phyloP scores from a whole-genome alignment of 176 grass and related monocot species.

The Triticum monococcum region DNA sequence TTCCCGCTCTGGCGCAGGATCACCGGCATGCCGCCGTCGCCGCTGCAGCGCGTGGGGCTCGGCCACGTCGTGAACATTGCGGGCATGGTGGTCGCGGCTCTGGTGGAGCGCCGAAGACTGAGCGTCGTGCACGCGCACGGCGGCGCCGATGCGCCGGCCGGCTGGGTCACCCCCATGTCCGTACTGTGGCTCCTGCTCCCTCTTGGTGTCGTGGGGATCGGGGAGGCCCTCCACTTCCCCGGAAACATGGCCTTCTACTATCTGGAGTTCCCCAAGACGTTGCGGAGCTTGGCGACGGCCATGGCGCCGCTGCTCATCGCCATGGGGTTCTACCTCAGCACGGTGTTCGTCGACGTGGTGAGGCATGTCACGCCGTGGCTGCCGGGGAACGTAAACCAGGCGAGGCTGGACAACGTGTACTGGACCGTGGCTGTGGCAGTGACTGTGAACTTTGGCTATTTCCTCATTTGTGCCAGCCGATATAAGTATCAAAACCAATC shows the following conservation, averaged over 20 bases:
- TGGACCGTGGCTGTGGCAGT: conserved; percentile 29
- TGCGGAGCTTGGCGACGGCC: conserved; percentile 45
- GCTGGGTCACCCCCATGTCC: conserved; percentile 49
- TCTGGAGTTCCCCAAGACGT: conserved; percentile 48
- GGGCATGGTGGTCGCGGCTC: conserved; percentile 26
- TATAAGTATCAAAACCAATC: conserved; percentile 37
- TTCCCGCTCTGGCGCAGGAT: conserved; percentile 40
- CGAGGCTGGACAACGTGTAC: conserved; percentile 53
- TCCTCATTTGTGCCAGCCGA: conserved; percentile 35
- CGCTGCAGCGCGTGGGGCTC: conserved; percentile 47
- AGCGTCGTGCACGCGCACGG: conserved; percentile 21
- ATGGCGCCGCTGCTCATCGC: conserved; percentile 40
- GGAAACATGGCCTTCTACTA: conserved; percentile 53
- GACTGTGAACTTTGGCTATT: conserved; percentile 51
- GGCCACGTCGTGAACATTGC: conserved; percentile 43
- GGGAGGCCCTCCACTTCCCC: conserved; percentile 40
- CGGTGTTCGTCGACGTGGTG: conserved; percentile 33
- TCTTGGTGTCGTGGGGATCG: conserved; percentile 31
- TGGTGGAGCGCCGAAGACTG: conserved; percentile 38
- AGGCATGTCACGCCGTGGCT: conserved; percentile 39
- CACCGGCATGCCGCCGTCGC: background rate
- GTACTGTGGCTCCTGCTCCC: conserved; percentile 54
- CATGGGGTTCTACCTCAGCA: conserved; percentile 55
- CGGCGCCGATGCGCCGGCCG: background rate
- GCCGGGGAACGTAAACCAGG: conserved; percentile 45